phyloP scores from a whole-genome alignment of 2,329 filamentous ascomycete genomes.

The Pseudogymnoascus sp. region DNA sequence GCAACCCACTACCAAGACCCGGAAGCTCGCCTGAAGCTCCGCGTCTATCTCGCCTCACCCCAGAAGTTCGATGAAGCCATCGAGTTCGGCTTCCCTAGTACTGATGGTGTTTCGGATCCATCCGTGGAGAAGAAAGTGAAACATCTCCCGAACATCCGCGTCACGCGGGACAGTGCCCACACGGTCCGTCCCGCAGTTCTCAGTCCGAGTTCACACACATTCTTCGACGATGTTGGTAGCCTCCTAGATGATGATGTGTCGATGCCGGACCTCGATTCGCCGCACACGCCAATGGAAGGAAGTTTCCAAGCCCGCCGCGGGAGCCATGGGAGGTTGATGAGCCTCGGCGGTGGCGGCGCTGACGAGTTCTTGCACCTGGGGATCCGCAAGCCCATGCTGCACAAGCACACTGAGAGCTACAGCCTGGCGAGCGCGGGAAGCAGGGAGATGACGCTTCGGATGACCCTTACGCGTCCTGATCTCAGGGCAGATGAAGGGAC shows the following conservation, averaged over 20 bases:
- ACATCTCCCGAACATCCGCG: slow-evolving; percentile 19
- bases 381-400: slow-evolving; percentile 21
- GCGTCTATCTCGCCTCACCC: slow-evolving; percentile 76
- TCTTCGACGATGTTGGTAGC: slow-evolving; percentile 50
- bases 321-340: slow-evolving; percentile 19
- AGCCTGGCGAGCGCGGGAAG: slow-evolving; percentile 47
- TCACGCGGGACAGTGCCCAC: slow-evolving; percentile 13
- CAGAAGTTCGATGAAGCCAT: slow-evolving; percentile 95
- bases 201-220: slow-evolving; percentile 35
- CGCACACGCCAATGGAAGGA: slow-evolving; percentile 28
- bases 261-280: slow-evolving; percentile 48
- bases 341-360: slow-evolving; percentile 26
- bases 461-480: slow-evolving; percentile 89
- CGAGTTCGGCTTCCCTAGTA: slow-evolving; percentile 81
- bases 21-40: slow-evolving; percentile 75
- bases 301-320: slow-evolving; percentile 21
- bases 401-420: slow-evolving; percentile 32
- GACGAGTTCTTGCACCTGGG: slow-evolving; percentile 32
- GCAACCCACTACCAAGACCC: slow-evolving; percentile 85
- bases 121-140: slow-evolving; percentile 28
- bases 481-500: slow-evolving; percentile 66
- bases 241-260: slow-evolving; percentile 48
- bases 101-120: slow-evolving; percentile 34
- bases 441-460: slow-evolving; percentile 89
- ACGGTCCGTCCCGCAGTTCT: slow-evolving; percentile 7